A percentile compares a stretch with the other conserved stretches of the same genome.
Conservation (phyloP, 768 basidiomycete species). For the Trichaptum fuscoviolaceum region DNA sequence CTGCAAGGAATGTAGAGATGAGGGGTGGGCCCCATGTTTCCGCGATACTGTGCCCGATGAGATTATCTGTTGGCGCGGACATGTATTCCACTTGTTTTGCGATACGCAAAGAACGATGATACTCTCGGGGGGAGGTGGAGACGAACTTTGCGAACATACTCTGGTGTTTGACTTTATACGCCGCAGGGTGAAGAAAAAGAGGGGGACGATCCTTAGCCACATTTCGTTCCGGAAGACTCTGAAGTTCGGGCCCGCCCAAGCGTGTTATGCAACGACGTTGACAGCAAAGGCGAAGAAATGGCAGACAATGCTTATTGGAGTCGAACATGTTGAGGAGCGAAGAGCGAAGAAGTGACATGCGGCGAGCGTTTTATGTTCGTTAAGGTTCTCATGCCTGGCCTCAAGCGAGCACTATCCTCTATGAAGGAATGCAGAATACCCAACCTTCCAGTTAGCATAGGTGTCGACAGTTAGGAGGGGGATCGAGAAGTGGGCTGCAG, state of each 20-base stretch:
- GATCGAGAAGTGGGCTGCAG: background rate
- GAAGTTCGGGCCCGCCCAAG: background rate
- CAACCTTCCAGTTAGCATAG: background rate
- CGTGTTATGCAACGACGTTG: background rate
- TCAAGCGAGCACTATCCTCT: background rate
- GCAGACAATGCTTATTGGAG: background rate
- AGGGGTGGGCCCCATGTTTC: conserved; percentile 2
- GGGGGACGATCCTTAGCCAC: background rate
- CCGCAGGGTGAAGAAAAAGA: background rate
- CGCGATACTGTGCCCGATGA: background rate
- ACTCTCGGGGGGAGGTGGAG: background rate
- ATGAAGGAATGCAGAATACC: background rate
- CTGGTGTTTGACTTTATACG: background rate
- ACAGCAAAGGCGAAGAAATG: background rate
- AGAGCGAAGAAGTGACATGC: background rate
- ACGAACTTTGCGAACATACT: background rate
- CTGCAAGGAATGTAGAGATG: conserved; percentile 2
- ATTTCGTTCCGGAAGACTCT: background rate
- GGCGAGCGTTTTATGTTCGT: background rate
- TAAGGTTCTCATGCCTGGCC: too few relatives aligned
- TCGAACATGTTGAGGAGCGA: background rate
- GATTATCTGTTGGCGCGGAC: background rate
- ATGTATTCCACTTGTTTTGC: background rate
- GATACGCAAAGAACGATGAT: background rate
- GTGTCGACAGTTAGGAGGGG: background rate